A percentile compares a stretch with the other conserved stretches of the same genome.
Evolutionary conservation across 2,329 filamentous ascomycete genomes (phyloP).

Genomic region (Trichoderma simmonsii): DNA sequence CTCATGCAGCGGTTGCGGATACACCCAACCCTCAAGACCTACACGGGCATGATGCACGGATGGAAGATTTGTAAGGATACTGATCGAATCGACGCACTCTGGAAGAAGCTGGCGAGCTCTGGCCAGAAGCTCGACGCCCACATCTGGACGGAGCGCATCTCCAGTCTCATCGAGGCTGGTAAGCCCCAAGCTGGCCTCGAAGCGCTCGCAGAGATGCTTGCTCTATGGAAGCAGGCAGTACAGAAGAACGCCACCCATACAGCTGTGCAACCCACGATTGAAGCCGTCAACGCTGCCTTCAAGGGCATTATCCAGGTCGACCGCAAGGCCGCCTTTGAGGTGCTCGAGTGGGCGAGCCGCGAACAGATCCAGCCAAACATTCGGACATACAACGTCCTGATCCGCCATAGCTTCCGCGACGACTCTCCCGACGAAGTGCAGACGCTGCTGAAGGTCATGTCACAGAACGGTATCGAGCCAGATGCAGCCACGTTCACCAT

Average conservation of each 20-base stretch:
- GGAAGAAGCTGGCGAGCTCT: conserved; percentile 59
- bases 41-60: conserved; percentile 70
- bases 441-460: conserved; percentile 58
- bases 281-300: conserved; percentile 67
- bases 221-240: conserved; percentile 50
- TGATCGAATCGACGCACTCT: conserved; percentile 62
- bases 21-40: conserved; percentile 61
- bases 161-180: conserved; percentile 58
- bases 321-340: conserved; percentile 46
- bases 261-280: conserved; percentile 58
- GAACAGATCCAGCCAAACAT: conserved; percentile 56
- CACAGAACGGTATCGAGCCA: conserved; percentile 49
- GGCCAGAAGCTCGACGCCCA: conserved; percentile 58
- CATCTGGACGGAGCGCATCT: conserved; percentile 70
- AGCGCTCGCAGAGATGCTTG: conserved; percentile 65
- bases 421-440: conserved; percentile 48
- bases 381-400: conserved; percentile 66
- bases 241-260: conserved; percentile 28
- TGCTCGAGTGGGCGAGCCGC: conserved; percentile 58
- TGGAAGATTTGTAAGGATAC: conserved; percentile 60
- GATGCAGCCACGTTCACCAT: conserved; percentile 72
- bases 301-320: conserved; percentile 57
- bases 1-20: conserved; percentile 48
- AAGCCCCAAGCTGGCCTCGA: conserved; percentile 55
- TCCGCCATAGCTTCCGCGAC: conserved; percentile 55